Conservation (phyloP, 2,329 filamentous ascomycete genomes). For the Thielaviopsis euricoi region DNA sequence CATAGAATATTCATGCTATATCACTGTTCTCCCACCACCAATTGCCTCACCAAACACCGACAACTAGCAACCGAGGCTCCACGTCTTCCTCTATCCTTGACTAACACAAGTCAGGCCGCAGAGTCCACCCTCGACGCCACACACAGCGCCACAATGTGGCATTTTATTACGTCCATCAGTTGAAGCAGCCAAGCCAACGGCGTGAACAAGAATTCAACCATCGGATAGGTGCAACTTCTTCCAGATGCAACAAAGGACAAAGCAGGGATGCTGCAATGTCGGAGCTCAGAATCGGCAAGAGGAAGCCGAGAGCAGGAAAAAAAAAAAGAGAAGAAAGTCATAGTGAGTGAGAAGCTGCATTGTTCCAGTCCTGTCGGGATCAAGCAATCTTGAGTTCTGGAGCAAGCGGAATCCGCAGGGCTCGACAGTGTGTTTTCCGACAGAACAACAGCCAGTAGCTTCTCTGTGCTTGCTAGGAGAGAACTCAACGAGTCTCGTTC, state of each 20-base stretch:
- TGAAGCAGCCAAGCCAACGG: not conserved
- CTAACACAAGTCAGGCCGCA: not conserved
- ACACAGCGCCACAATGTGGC: not conserved
- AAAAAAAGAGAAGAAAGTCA: not conserved
- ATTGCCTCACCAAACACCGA: not conserved
- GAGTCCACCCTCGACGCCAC: not conserved
- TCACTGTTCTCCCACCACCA: not conserved
- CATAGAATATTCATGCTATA: not conserved
- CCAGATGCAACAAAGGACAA: not conserved
- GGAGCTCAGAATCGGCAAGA: not conserved
- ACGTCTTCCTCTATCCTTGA: not conserved
- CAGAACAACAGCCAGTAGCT: not conserved
- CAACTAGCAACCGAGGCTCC: not conserved
- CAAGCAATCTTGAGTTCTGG: not conserved
- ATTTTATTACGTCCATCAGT: not conserved
- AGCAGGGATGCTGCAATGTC: not conserved
- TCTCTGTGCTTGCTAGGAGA: not conserved
- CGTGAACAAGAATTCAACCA: not conserved
- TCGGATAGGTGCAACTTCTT: no score
- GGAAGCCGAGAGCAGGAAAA: not conserved
- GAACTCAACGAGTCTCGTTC: not conserved
- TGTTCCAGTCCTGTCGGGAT: not conserved
- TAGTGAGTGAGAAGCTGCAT: not conserved
- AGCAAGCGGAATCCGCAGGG: not conserved
- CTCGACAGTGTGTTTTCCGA: not conserved